Percentiles rank a stretch among this genome's conserved stretches.
phyloP scores from a whole-genome alignment of 257 asterid genomes.

The Scutellaria barbata region DNA sequence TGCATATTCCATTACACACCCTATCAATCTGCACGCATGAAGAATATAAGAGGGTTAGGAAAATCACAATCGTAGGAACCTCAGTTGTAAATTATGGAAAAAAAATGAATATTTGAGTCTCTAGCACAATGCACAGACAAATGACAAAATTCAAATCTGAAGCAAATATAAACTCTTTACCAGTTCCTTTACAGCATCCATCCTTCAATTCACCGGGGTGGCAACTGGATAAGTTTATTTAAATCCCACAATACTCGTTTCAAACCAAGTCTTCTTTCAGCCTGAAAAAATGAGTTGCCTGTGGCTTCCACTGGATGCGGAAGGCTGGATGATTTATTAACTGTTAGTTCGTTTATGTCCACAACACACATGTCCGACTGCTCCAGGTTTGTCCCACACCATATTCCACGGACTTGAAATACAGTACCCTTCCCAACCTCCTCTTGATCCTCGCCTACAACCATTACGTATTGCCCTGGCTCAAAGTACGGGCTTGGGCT shows the following conservation, averaged over 20 bases:
- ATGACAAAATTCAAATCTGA: neutral
- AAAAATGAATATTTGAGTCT: no score
- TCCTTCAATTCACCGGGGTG: conserved; percentile 45
- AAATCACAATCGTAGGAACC: no score
- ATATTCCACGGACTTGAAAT: conserved; percentile 65
- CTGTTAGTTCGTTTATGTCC: conserved; percentile 61
- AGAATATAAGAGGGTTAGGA: no score
- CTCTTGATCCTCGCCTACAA: conserved; percentile 58
- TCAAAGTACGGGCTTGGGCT: conserved; percentile 43
- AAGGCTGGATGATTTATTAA: conserved; percentile 54
- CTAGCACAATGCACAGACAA: no score
- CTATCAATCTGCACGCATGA: no score
- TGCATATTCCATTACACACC: no score
- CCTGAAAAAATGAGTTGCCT: conserved; percentile 64
- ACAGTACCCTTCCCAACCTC: conserved; percentile 78
- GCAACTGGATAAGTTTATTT: conserved; percentile 51
- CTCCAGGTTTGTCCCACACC: conserved; percentile 67
- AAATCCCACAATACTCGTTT: conserved; percentile 80
- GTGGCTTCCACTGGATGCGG: conserved; percentile 67
- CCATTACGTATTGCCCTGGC: conserved; percentile 64
- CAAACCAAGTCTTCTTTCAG: conserved; percentile 60
- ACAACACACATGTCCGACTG: conserved; percentile 68
- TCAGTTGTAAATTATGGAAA: no score
- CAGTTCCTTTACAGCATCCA: conserved; percentile 6
- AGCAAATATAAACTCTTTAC: conserved; percentile 21